Evolutionary conservation across 306 rosid species (phyloP), one percentile per base, ranked within the genome.

Genomic region (Arachis hypogaea): DNA sequence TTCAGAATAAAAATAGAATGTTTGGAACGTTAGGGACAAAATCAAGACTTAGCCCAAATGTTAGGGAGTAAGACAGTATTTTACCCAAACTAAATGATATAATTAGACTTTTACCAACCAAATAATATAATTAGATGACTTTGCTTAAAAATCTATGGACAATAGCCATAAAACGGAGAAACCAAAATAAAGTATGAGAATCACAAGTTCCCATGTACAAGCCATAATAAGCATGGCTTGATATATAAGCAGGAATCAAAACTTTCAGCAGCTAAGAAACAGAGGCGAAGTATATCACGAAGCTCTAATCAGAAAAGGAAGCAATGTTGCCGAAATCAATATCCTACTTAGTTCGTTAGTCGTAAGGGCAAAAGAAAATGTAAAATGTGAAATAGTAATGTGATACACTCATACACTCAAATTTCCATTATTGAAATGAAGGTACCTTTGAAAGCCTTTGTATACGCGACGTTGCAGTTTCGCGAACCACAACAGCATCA

Each of bases 371-470:
- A 49, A 14, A 49, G 14, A 49, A 49, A 2, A 10, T 6, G n/a
- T 49, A 49, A 49, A 49, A 3, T 1, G 1, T 49, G 16, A 11
- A 49, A 49, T 49, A 5, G 55, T 11, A 12, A 49, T 1, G 5
- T 11, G 55, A 3, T 12, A 3, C 55, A 49, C n/a, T 49, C 14
- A 11, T 49, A 49, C 2, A 6, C 55, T 11, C 44, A 42, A 59
- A 16, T 30, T 41, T 75, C 64, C 14, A 18, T 11, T 54, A 36
- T 42, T 45, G 41, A 78, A 33, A 57, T 33, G 46, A 72, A 67
- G 33, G 42, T 82, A 93, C 98, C 98, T 89, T 93, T 70, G 98
- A 88, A 74, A 91, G 86, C 83, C 98, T 85, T 75, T 93, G 94
- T 70, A 93, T 84, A 52, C 85, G 96, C 8, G 92, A 91, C 43